phyloP scores from a whole-genome alignment of 2,329 filamentous ascomycete species.

The Colletotrichum abscissum region DNA sequence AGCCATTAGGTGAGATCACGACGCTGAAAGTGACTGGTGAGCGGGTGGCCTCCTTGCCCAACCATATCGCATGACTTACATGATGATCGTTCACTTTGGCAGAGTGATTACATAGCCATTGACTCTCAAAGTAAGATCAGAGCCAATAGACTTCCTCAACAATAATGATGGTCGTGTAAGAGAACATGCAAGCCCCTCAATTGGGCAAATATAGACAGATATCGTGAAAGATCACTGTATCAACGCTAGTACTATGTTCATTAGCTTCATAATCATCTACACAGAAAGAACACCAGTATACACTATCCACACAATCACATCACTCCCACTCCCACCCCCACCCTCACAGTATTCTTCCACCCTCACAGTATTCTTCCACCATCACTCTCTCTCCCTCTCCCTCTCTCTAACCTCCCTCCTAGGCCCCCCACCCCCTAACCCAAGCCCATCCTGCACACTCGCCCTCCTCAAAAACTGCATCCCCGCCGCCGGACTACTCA shows the following conservation, averaged over 20 bases:
- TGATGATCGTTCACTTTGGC: not conserved
- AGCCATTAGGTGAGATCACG: too few species aligned
- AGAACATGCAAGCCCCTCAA: too few species aligned
- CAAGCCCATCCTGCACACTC: constrained; percentile 56
- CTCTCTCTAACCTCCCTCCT: constrained; percentile 23
- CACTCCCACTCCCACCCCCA: not conserved
- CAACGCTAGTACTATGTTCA: not conserved
- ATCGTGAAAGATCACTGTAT: not conserved
- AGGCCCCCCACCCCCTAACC: constrained; percentile 16
- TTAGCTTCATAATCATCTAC: constrained; percentile 16
- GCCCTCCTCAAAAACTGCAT: constrained; percentile 57
- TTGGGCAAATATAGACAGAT: too few species aligned
- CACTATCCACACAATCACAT: not conserved
- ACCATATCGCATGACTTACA: not conserved
- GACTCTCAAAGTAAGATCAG: too few species aligned
- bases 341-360: not conserved
- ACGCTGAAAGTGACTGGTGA: too few species aligned
- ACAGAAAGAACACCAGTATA: not conserved
- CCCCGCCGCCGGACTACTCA: constrained; percentile 57
- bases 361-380: not conserved
- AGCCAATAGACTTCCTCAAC: too few species aligned
- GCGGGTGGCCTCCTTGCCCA: too few species aligned
- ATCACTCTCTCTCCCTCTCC: constrained; percentile 19
- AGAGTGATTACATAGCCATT: not conserved
- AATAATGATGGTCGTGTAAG: too few species aligned